phyloP scores from a whole-genome alignment of 1,284 basidiomycete species.

The Boletus hoseneyae region DNA sequence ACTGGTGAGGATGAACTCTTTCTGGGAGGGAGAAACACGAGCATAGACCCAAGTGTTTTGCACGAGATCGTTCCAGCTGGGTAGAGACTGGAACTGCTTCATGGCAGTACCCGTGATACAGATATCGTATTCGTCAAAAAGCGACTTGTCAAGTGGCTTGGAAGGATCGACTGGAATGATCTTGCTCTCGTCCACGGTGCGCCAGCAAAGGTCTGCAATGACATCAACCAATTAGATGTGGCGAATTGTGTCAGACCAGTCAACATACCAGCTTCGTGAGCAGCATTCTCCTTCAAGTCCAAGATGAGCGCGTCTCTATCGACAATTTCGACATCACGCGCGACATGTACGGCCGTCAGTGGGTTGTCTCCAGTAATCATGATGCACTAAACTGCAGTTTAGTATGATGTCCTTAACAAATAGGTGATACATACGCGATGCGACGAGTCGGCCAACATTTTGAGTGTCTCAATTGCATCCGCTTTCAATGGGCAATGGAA shows the following conservation, averaged over 20 bases:
- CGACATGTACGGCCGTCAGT: conserved; percentile 91
- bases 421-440: conserved; percentile 68
- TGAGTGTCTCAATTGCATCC: conserved; percentile 86
- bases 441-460: conserved; percentile 91
- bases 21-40: conserved; percentile 92
- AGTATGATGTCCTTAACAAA: conserved; percentile 5
- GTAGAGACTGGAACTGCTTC: conserved; percentile 68
- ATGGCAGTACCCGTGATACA: conserved; percentile 92
- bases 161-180: conserved; percentile 80
- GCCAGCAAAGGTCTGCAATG: conserved; percentile 77
- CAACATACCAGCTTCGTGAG: conserved; percentile 59
- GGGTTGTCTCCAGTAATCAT: conserved; percentile 99
- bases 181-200: conserved; percentile 86
- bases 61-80: conserved; percentile 75
- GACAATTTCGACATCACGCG: conserved; percentile 91
- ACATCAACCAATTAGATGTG: background rate
- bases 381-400: conserved; percentile 61
- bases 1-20: conserved; percentile 89
- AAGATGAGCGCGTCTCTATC: conserved; percentile 91
- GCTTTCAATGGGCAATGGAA: conserved; percentile 95
- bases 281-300: conserved; percentile 81
- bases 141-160: conserved; percentile 69
- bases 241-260: background rate
- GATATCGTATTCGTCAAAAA: conserved; percentile 87
- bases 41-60: conserved; percentile 97